Conservation (phyloP, 2,329 filamentous ascomycete species). For the Aspergillus sp. region DNA sequence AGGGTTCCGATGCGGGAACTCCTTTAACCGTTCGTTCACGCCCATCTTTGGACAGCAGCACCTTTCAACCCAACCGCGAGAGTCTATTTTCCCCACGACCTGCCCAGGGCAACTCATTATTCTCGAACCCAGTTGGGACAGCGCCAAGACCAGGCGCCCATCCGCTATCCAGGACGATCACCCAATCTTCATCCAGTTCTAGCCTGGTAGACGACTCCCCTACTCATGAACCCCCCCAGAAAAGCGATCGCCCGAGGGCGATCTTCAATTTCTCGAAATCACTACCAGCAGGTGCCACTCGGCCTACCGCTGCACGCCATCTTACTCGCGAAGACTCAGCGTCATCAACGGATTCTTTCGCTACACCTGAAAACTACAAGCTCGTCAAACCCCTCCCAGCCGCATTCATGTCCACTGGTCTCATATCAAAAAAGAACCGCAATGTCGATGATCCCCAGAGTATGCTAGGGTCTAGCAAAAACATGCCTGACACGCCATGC, state of each 20-base stretch:
- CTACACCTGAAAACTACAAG: conserved; percentile 76
- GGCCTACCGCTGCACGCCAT: conserved; percentile 46
- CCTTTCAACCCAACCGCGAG: conserved; percentile 62
- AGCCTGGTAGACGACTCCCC: conserved; percentile 73
- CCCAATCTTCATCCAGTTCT: conserved; percentile 80
- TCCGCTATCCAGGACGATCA: conserved; percentile 81
- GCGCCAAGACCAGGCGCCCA: conserved; percentile 58
- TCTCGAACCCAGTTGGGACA: conserved; percentile 31
- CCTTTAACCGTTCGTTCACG: conserved; percentile 65
- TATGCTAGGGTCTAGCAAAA: conserved; percentile 55
- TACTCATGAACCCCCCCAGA: conserved; percentile 59
- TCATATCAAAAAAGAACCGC: conserved; percentile 92
- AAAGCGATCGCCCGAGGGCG: conserved; percentile 54
- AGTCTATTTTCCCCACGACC: conserved; percentile 64
- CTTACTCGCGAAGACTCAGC: conserved; percentile 51
- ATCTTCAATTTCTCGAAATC: conserved; percentile 70
- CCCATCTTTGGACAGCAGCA: conserved; percentile 75
- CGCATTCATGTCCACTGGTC: conserved; percentile 89
- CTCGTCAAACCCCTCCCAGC: conserved; percentile 72
- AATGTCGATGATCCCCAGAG: conserved; percentile 67
- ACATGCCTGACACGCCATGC: conserved; percentile 92
- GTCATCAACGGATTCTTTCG: conserved; percentile 57
- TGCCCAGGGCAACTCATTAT: conserved; percentile 51
- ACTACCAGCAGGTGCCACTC: conserved; percentile 65
- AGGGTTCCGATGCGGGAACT: conserved; percentile 55